These are phyloP conservation scores for Baorangia bicolor DNA, from an alignment of 768 basidiomycete genomes.

Conservation along the genomic window DNA sequence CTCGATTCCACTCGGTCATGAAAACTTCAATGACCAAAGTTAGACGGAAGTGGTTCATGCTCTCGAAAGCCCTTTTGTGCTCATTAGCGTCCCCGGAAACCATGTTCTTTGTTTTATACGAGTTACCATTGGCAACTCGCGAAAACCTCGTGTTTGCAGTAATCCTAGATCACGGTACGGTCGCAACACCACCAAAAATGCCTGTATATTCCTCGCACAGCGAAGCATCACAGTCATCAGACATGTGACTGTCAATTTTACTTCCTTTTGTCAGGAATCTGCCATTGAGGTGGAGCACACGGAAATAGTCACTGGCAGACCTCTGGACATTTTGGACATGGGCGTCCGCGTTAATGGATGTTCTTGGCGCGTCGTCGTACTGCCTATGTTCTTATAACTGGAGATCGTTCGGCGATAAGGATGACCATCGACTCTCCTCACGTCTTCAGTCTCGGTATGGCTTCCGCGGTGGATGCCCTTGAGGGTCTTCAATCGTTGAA, in stretches of 20 bases:
- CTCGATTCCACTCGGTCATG: not conserved
- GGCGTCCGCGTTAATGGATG: not conserved
- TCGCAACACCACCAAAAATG: not conserved
- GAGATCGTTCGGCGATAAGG: not conserved
- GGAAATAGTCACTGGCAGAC: not conserved
- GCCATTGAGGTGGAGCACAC: not conserved
- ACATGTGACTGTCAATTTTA: not conserved
- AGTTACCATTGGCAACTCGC: no score
- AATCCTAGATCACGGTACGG: no score
- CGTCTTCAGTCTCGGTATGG: not conserved
- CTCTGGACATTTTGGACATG: not conserved
- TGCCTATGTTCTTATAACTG: not conserved
- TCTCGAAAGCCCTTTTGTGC: not conserved
- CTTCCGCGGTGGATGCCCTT: not conserved
- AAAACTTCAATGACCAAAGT: not conserved
- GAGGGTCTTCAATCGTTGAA: not conserved
- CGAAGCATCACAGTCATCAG: not conserved
- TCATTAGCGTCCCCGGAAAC: not conserved
- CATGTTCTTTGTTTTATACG: not conserved
- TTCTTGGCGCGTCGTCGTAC: not conserved
- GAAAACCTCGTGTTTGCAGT: no score
- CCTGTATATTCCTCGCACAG: not conserved
- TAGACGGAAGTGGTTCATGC: not conserved
- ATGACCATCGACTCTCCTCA: not conserved
- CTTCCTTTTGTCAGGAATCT: not conserved